These are phyloP conservation scores for Colletotrichum sp. DNA, from an alignment of 2,329 filamentous ascomycete species.

Conservation along the genomic window DNA sequence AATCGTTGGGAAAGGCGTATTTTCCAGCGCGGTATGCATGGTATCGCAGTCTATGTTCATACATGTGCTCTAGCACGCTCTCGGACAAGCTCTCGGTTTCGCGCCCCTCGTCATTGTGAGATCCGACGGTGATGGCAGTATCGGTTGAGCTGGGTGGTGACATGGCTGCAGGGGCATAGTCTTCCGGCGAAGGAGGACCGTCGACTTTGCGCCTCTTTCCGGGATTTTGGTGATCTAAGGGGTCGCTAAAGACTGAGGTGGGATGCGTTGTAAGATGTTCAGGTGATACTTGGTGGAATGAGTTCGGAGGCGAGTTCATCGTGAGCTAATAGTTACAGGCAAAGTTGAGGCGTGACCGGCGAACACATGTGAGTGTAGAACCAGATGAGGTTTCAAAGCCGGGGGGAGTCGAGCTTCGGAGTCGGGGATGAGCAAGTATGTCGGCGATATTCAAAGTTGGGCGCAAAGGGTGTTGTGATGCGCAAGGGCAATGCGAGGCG, in stretches of 20 bases:
- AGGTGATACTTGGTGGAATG: neutral
- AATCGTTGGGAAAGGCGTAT: constrained; percentile 49
- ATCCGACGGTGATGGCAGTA: constrained; percentile 21
- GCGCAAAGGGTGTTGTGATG: neutral
- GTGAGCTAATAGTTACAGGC: neutral
- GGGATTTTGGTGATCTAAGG: neutral
- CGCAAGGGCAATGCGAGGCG: neutral
- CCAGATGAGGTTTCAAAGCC: neutral
- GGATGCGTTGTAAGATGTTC: neutral
- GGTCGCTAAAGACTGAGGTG: neutral
- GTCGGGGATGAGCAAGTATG: neutral
- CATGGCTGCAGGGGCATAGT: constrained; percentile 5
- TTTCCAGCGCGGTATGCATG: constrained; percentile 46
- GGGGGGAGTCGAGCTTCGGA: neutral
- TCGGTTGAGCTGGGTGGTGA: constrained; percentile 12
- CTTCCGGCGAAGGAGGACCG: constrained; percentile 10
- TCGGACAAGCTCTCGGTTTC: constrained; percentile 45
- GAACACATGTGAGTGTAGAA: neutral
- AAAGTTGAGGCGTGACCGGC: neutral
- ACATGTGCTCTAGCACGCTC: constrained; percentile 47
- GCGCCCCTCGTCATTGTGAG: constrained; percentile 16
- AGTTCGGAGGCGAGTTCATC: constrained; percentile 23
- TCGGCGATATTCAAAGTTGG: neutral
- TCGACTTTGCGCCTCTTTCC: constrained; percentile 4
- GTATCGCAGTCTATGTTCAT: constrained; percentile 44